These are phyloP conservation scores for Mrakia blollopis DNA, from an alignment of 768 basidiomycete genomes.

Conservation along the genomic window DNA sequence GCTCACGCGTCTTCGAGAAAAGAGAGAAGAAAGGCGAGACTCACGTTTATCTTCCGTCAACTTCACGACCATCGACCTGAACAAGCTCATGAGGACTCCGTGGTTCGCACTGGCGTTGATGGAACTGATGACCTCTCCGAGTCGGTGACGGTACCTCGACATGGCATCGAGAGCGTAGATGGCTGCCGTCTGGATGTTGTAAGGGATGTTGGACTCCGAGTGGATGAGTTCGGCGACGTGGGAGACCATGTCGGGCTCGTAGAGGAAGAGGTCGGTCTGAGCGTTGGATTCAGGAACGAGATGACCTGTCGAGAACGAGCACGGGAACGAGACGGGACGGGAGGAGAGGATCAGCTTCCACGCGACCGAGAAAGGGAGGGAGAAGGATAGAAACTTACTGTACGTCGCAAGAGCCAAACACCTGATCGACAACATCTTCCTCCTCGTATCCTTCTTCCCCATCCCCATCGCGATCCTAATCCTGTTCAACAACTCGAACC, in stretches of 20 bases:
- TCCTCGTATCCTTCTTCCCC: slow-evolving; percentile 54
- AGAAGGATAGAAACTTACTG: slow-evolving; percentile 36
- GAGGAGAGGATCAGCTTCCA: not conserved
- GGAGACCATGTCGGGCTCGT: slow-evolving; percentile 84
- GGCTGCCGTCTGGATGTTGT: slow-evolving; percentile 73
- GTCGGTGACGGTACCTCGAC: slow-evolving; percentile 72
- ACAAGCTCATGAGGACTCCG: slow-evolving; percentile 82
- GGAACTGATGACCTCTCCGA: slow-evolving; percentile 79
- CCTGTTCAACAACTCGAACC: slow-evolving; percentile 80
- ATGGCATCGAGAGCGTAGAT: slow-evolving; percentile 86
- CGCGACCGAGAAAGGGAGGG: not conserved
- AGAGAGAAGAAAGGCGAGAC: not conserved
- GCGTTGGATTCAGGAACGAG: slow-evolving; percentile 71
- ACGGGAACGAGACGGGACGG: not conserved
- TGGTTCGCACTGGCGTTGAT: slow-evolving; percentile 95
- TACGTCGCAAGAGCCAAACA: slow-evolving; percentile 86
- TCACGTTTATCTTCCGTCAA: slow-evolving; percentile 50
- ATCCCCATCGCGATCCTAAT: slow-evolving; percentile 74
- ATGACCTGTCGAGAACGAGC: slow-evolving; percentile 53
- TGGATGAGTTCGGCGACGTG: slow-evolving; percentile 87
- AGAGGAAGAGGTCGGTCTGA: slow-evolving; percentile 76
- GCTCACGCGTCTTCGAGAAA: not conserved
- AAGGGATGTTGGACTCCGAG: slow-evolving; percentile 54
- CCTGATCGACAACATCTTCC: slow-evolving; percentile 73
- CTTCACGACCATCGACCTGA: slow-evolving; percentile 73